Evolutionary conservation across 225 moss, liverwort and hornwort genomes (phyloP).

Genomic region (Ulota crispa): DNA sequence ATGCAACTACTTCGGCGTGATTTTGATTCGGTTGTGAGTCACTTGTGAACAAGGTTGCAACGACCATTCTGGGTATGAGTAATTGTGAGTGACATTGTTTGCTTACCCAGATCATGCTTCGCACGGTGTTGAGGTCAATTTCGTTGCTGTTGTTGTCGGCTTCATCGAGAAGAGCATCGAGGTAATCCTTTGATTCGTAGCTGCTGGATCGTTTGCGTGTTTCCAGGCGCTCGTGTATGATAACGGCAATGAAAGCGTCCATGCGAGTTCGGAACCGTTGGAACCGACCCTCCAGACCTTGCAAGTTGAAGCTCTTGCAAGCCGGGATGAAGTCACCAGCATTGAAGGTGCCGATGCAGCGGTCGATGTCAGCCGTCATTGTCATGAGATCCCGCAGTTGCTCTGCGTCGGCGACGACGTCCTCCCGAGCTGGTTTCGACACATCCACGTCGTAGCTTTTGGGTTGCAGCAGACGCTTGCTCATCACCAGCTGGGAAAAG

Average conservation of each 20-base stretch:
- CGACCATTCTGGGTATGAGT: not conserved
- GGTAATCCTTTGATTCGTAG: conserved; percentile 23
- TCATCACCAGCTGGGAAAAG: conserved; percentile 29
- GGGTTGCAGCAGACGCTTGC: conserved; percentile 22
- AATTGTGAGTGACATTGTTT: not conserved
- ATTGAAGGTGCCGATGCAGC: conserved; percentile 27
- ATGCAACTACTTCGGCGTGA: not conserved
- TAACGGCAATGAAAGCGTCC: conserved; percentile 15
- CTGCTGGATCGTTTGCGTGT: not conserved
- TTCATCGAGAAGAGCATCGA: conserved; percentile 37
- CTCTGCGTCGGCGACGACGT: not conserved
- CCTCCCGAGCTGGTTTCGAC: not conserved
- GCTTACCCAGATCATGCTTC: conserved; percentile 41
- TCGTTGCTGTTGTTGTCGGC: conserved; percentile 13
- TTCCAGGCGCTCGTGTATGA: conserved; percentile 26
- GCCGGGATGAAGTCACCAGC: conserved; percentile 23
- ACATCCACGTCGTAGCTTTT: not conserved
- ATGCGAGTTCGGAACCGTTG: conserved; percentile 11
- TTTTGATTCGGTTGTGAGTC: not conserved
- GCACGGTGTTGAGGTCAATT: conserved; percentile 23
- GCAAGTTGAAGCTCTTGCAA: conserved; percentile 9
- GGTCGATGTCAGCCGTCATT: conserved; percentile 21
- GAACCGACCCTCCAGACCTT: conserved; percentile 18
- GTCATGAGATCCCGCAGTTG: conserved; percentile 25
- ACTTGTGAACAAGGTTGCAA: not conserved